phyloP scores from a whole-genome alignment of 2,329 filamentous ascomycete genomes.

The Aspergillus latus region DNA sequence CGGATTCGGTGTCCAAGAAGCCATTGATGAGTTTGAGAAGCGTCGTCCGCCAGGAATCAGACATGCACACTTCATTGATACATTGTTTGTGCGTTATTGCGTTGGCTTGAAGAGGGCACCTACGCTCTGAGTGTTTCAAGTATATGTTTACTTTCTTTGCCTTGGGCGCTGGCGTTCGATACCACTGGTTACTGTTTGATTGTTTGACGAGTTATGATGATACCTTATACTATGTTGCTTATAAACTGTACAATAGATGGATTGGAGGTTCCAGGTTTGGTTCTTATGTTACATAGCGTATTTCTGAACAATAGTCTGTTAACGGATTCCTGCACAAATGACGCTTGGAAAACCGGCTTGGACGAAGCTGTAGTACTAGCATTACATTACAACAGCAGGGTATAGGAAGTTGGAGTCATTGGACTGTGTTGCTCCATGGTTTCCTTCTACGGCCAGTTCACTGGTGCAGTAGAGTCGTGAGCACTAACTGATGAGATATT shows the following conservation, averaged over 20 bases:
- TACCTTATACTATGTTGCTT: constrained; percentile 5
- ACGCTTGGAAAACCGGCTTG: neutral
- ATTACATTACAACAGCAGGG: neutral
- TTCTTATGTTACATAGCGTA: no score
- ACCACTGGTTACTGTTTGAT: neutral
- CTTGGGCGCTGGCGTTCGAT: constrained; percentile 18
- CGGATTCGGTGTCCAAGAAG: constrained; percentile 69
- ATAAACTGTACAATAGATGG: constrained; percentile 24
- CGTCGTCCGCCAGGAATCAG: constrained; percentile 79
- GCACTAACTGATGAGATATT: no score
- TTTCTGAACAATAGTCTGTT: no score
- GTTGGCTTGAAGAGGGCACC: constrained; percentile 49
- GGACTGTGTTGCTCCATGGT: no score
- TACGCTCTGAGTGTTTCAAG: constrained; percentile 29
- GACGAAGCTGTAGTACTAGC: neutral
- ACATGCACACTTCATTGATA: constrained; percentile 85
- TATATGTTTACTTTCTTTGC: neutral
- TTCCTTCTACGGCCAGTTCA: no score
- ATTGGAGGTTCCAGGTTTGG: neutral
- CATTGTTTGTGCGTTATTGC: constrained; percentile 75
- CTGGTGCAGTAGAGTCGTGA: no score
- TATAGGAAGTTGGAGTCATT: no score
- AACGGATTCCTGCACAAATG: no score
- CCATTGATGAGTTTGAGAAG: constrained; percentile 73
- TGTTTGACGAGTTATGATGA: constrained; percentile 27